These are phyloP conservation scores for Albatrellus ellisii DNA, from an alignment of 768 basidiomycete species.

Conservation along the genomic window DNA sequence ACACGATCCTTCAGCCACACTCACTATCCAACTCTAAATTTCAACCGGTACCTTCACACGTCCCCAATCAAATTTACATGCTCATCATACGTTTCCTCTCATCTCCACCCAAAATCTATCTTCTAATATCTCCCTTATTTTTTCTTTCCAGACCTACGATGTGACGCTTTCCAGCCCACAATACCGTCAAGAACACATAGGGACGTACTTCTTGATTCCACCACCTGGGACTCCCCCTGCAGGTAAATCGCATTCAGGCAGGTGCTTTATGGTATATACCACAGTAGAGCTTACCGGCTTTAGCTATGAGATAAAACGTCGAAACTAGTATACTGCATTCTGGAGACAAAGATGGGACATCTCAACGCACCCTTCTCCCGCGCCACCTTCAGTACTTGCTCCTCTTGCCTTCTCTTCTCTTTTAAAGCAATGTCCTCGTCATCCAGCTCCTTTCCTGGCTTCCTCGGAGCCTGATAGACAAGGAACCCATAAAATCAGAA, in stretches of 20 bases:
- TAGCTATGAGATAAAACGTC: conserved; percentile 24
- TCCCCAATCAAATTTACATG: too few relatives aligned
- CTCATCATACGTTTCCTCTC: too few relatives aligned
- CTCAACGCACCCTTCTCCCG: conserved; percentile 47
- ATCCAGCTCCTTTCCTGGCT: conserved; percentile 57
- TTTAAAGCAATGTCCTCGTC: conserved; percentile 67
- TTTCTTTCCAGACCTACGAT: neutral
- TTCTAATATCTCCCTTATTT: neutral
- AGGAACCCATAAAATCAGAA: neutral
- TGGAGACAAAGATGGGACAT: neutral
- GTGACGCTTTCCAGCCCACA: neutral
- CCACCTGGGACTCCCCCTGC: conserved; percentile 57
- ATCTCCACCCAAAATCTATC: too few relatives aligned
- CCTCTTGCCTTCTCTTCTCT: conserved; percentile 64
- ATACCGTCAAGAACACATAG: conserved; percentile 1
- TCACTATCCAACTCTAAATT: too few relatives aligned
- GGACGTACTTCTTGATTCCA: conserved; percentile 77
- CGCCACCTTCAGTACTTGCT: conserved; percentile 61
- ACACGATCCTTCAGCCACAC: too few relatives aligned
- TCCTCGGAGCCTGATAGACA: conserved; percentile 62
- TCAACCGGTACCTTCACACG: too few relatives aligned
- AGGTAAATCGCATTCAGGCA: neutral
- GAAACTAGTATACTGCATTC: conserved; percentile 1
- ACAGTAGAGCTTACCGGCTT: conserved; percentile 32
- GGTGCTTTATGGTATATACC: conserved; percentile 8